A percentile compares a stretch with the other conserved stretches of the same genome.
These are phyloP conservation scores for Corymbia citriodora DNA, from an alignment of 441 rosid genomes.

Conservation along the genomic window DNA sequence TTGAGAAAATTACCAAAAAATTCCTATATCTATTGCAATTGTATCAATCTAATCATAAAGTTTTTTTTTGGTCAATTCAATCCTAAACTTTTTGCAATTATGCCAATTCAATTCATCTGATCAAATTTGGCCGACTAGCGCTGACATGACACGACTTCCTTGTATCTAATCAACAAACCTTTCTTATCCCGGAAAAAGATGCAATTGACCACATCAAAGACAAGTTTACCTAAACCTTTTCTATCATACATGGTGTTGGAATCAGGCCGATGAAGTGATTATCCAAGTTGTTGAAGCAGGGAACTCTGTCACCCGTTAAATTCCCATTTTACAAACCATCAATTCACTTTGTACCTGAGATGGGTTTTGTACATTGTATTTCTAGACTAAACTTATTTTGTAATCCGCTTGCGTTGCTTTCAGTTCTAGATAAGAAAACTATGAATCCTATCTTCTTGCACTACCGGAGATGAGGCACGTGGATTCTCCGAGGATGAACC, in stretches of 20 bases:
- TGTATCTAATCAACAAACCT: background rate
- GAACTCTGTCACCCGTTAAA: background rate
- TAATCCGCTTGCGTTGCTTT: background rate
- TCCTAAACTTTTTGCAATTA: too few species aligned
- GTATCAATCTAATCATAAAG: too few species aligned
- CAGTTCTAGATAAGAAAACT: background rate
- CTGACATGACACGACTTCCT: too few species aligned
- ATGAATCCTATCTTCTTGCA: background rate
- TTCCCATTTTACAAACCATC: background rate
- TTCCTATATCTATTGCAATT: too few species aligned
- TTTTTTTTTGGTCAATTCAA: too few species aligned
- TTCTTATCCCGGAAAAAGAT: fast-evolving
- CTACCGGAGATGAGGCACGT: background rate
- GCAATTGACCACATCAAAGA: background rate
- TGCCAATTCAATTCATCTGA: too few species aligned
- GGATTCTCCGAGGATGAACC: background rate
- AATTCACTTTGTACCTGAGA: background rate
- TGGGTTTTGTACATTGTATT: background rate
- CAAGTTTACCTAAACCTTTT: background rate
- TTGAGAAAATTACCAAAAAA: too few species aligned
- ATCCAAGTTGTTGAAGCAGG: background rate
- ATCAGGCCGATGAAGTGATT: background rate
- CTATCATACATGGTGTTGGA: background rate
- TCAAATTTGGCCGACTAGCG: too few species aligned
- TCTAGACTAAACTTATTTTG: background rate